Evolutionary conservation across 495 filamentous ascomycete species (phyloP).

Genomic region (Pseudomonodictys pantanalensis): DNA sequence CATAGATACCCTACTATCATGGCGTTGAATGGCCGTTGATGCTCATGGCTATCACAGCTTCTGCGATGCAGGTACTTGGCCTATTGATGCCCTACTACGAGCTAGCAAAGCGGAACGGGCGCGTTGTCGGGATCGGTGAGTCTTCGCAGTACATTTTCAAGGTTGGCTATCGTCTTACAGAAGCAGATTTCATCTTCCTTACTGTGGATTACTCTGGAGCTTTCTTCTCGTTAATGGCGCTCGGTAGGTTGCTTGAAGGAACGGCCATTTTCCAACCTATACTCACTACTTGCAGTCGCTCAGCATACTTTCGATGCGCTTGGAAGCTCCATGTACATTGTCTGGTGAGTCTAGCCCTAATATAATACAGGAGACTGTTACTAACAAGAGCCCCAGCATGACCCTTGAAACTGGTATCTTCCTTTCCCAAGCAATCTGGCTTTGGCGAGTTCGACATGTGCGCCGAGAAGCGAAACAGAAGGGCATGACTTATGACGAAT

Average conservation of each 20-base stretch:
- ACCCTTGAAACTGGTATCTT: slow-evolving; percentile 69
- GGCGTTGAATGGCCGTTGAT: slow-evolving; percentile 57
- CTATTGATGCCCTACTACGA: slow-evolving; percentile 71
- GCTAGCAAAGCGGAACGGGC: slow-evolving; percentile 65
- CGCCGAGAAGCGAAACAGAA: slow-evolving; percentile 55
- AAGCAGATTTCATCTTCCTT: slow-evolving; percentile 61
- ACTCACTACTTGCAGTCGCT: slow-evolving; percentile 47
- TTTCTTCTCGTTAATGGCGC: slow-evolving; percentile 70
- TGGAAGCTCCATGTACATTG: slow-evolving; percentile 66
- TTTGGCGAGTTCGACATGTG: slow-evolving; percentile 59
- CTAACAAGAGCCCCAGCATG: slow-evolving; percentile 43
- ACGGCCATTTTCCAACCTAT: not conserved
- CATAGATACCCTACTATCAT: slow-evolving; percentile 53
- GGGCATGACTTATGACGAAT: slow-evolving; percentile 62
- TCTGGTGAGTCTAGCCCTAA: slow-evolving; percentile 49
- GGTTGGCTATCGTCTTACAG: not conserved
- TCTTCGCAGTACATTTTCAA: not conserved
- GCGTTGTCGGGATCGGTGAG: slow-evolving; percentile 60
- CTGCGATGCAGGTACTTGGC: slow-evolving; percentile 58
- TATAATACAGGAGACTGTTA: not conserved
- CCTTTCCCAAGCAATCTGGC: slow-evolving; percentile 64
- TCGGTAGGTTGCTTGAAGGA: slow-evolving; percentile 1
- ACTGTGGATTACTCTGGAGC: slow-evolving; percentile 69
- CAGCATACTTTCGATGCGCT: slow-evolving; percentile 69
- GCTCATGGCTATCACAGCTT: slow-evolving; percentile 58